Evolutionary conservation across 768 basidiomycete genomes (phyloP).

Genomic region (Termitomyces sp.): DNA sequence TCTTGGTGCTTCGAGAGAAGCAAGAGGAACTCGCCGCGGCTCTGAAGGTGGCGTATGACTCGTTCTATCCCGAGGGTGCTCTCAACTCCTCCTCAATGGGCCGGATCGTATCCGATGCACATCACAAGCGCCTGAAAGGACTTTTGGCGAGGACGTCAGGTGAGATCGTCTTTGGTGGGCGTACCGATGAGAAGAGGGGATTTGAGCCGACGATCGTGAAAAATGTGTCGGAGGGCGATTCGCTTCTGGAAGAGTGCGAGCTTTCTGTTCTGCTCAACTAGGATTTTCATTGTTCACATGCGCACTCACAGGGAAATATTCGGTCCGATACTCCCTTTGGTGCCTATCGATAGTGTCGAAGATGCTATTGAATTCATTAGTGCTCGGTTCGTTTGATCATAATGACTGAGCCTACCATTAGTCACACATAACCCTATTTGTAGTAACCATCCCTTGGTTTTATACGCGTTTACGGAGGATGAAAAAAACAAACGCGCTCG

Average conservation of each 20-base stretch:
- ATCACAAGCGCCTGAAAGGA: slow-evolving; percentile 51
- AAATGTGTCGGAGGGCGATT: slow-evolving; percentile 52
- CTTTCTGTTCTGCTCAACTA: background rate
- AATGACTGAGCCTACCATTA: background rate
- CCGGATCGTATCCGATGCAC: slow-evolving; percentile 52
- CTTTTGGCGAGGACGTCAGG: slow-evolving; percentile 58
- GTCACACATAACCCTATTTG: background rate
- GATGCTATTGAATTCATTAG: slow-evolving; percentile 58
- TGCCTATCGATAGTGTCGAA: slow-evolving; percentile 53
- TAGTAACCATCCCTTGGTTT: slow-evolving; percentile 57
- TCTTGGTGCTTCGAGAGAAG: slow-evolving; percentile 36
- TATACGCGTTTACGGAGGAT: slow-evolving; percentile 64
- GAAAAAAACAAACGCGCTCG: slow-evolving; percentile 36
- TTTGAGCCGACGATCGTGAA: slow-evolving; percentile 63
- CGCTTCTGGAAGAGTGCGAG: slow-evolving; percentile 58
- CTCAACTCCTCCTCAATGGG: slow-evolving; percentile 37
- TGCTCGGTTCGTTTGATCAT: slow-evolving; percentile 36
- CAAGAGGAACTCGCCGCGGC: slow-evolving; percentile 48
- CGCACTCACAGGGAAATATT: slow-evolving; percentile 59
- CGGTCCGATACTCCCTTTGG: slow-evolving; percentile 66
- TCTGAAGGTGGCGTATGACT: slow-evolving; percentile 39
- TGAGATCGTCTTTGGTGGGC: slow-evolving; percentile 51
- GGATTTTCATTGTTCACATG: background rate
- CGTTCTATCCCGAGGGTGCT: slow-evolving; percentile 56
- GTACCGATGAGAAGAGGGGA: slow-evolving; percentile 39